A percentile compares a stretch with the other conserved stretches of the same genome.
Conservation (phyloP, 176 grass and related monocot species). For the Aegilops speltoides region DNA sequence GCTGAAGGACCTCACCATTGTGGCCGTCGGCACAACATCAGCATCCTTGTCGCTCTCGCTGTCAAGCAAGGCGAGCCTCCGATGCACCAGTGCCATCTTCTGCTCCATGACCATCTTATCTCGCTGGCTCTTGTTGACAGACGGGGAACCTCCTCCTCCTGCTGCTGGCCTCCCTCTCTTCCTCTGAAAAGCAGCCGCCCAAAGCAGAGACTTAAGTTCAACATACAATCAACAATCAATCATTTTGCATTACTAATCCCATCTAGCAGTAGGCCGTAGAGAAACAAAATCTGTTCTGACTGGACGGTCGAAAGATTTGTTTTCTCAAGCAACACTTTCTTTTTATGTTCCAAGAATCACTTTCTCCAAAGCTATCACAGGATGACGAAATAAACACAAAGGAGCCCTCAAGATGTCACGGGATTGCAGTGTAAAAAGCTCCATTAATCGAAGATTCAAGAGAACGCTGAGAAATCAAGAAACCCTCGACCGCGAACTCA, state of each 20-base stretch:
- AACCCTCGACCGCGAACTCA: neutral
- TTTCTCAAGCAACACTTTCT: neutral
- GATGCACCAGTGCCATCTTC: conserved; percentile 33
- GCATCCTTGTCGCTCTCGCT: conserved; percentile 17
- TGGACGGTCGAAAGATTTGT: neutral
- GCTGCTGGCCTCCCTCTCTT: conserved; percentile 27
- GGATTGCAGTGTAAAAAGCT: neutral
- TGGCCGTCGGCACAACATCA: neutral
- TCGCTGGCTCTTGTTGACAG: conserved; percentile 4
- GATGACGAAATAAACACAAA: neutral
- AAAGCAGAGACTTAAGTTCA: neutral
- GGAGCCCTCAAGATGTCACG: neutral
- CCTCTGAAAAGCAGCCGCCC: conserved; percentile 19
- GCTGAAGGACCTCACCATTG: conserved; percentile 23
- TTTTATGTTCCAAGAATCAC: neutral
- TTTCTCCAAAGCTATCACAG: neutral
- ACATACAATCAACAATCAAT: neutral
- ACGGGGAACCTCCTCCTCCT: conserved; percentile 11
- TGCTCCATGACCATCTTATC: conserved; percentile 31
- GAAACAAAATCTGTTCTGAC: neutral
- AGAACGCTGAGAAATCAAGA: neutral
- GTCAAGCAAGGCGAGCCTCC: conserved; percentile 37
- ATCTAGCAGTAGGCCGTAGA: neutral
- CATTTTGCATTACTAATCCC: neutral
- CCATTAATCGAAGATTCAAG: neutral